phyloP scores from a whole-genome alignment of 2,329 filamentous ascomycete genomes.

The Botrytis elliptica region DNA sequence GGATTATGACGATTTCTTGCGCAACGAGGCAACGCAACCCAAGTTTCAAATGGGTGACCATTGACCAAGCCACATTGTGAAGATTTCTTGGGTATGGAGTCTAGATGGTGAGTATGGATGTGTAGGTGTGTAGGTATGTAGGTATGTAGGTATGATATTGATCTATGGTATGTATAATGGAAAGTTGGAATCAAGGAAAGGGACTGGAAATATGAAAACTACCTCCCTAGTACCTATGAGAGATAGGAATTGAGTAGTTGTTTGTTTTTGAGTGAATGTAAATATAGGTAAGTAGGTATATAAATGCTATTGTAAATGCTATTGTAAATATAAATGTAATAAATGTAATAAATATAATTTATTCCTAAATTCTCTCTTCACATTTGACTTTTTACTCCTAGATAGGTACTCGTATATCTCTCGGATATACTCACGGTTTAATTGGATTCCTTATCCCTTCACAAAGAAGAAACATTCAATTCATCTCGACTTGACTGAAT shows the following conservation, averaged over 20 bases:
- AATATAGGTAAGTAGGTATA: no score
- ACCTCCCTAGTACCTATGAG: no score
- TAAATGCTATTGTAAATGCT: not conserved
- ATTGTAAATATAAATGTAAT: no score
- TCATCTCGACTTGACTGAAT: not conserved
- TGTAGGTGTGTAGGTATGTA: not conserved
- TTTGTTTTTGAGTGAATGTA: no score
- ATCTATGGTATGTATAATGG: not conserved
- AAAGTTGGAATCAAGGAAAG: no score
- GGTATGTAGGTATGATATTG: not conserved
- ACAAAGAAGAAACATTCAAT: not conserved
- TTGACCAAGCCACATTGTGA: no score
- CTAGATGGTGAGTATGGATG: no score
- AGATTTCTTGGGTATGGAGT: not conserved
- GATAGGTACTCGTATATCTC: no score
- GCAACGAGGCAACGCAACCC: not conserved
- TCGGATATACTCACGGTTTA: not conserved
- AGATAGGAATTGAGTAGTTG: no score
- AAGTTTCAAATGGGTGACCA: not conserved
- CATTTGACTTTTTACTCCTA: not conserved
- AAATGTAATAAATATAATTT: not conserved
- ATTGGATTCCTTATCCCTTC: no score
- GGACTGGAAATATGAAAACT: no score
- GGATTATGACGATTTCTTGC: conserved; percentile 14
- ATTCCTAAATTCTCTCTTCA: not conserved